Percentiles rank a stretch among this genome's conserved stretches.
Evolutionary conservation across 1,284 basidiomycete genomes (phyloP).

Genomic region (Porogramme epimiltina): DNA sequence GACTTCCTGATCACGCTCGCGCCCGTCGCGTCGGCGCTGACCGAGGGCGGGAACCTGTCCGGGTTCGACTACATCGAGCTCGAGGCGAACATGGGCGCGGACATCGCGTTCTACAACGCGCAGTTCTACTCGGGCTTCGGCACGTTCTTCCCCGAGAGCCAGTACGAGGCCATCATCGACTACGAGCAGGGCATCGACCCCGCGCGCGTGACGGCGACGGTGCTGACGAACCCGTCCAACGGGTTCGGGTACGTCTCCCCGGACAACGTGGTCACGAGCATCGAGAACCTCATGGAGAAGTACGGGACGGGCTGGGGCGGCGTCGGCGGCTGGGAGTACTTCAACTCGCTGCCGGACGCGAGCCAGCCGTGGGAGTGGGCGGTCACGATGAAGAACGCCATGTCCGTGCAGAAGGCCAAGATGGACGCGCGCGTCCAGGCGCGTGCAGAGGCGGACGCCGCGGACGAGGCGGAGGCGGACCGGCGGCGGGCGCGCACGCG

Average conservation of each 20-base stretch:
- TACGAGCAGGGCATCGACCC: slow-evolving; percentile 11
- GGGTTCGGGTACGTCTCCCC: slow-evolving; percentile 7
- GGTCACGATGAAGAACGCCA: slow-evolving; percentile 11
- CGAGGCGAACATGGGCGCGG: slow-evolving; percentile 4
- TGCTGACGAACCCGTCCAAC: slow-evolving; percentile 13
- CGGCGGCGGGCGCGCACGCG: neutral
- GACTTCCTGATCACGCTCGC: slow-evolving; percentile 16
- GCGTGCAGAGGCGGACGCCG: neutral
- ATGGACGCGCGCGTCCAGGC: slow-evolving; percentile 9
- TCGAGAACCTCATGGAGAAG: slow-evolving; percentile 9
- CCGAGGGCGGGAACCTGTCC: slow-evolving; percentile 16
- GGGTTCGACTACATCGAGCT: slow-evolving; percentile 15
- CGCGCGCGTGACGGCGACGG: slow-evolving; percentile 9
- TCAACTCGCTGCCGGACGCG: slow-evolving; percentile 10
- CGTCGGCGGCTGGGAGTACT: slow-evolving; percentile 16
- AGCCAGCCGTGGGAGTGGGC: slow-evolving; percentile 13
- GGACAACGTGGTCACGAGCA: slow-evolving; percentile 10
- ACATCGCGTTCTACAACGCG: slow-evolving; percentile 14
- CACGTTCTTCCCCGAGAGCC: slow-evolving; percentile 11
- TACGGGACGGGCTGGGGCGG: slow-evolving; percentile 14
- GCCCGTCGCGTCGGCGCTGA: slow-evolving; percentile 14
- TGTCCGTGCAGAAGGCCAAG: slow-evolving; percentile 10
- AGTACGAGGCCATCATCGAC: slow-evolving; percentile 11
- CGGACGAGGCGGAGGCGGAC: slow-evolving; percentile 1
- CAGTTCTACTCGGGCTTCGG: slow-evolving; percentile 17